These are phyloP conservation scores for Mortierella hygrophila DNA, from an alignment of 192 early-diverging fungal species.

Conservation along the genomic window DNA sequence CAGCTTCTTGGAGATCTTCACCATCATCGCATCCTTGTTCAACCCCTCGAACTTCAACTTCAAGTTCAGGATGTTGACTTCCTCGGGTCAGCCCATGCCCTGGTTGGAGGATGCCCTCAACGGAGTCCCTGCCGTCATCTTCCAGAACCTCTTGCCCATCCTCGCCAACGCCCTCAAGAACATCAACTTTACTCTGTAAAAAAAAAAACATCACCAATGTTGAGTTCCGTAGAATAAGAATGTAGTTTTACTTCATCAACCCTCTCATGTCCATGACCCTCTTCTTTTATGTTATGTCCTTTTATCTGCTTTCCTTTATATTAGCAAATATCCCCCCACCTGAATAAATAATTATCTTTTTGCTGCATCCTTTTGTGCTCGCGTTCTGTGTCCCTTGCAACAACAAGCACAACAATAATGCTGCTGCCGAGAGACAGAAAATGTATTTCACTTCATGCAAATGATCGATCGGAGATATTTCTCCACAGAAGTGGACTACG, in stretches of 20 bases:
- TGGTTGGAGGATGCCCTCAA: constrained; percentile 52
- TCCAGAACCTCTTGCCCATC: constrained; percentile 38
- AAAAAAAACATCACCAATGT: constrained; percentile 63
- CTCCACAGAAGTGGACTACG: too few species aligned
- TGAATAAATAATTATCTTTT: constrained; percentile 3
- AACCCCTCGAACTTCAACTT: constrained; percentile 25
- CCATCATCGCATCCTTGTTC: constrained; percentile 18
- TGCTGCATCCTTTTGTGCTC: background rate
- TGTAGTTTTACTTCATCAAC: background rate
- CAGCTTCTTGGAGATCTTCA: constrained; percentile 24
- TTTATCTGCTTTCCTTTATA: background rate
- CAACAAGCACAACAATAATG: background rate
- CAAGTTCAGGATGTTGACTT: constrained; percentile 37
- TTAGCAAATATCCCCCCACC: background rate
- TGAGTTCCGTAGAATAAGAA: background rate
- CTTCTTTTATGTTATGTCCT: background rate
- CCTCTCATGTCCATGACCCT: background rate
- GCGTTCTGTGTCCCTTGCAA: background rate
- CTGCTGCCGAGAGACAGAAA: background rate
- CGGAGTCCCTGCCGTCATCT: constrained; percentile 22
- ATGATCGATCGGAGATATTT: background rate
- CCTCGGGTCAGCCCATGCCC: constrained; percentile 46
- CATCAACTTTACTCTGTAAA: constrained; percentile 60
- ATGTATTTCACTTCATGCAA: background rate
- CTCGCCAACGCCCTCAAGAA: constrained; percentile 26